Percentiles rank a stretch among this genome's conserved stretches.
Conservation (phyloP, 2,329 filamentous ascomycete species). For the Hypocreales sp. region DNA sequence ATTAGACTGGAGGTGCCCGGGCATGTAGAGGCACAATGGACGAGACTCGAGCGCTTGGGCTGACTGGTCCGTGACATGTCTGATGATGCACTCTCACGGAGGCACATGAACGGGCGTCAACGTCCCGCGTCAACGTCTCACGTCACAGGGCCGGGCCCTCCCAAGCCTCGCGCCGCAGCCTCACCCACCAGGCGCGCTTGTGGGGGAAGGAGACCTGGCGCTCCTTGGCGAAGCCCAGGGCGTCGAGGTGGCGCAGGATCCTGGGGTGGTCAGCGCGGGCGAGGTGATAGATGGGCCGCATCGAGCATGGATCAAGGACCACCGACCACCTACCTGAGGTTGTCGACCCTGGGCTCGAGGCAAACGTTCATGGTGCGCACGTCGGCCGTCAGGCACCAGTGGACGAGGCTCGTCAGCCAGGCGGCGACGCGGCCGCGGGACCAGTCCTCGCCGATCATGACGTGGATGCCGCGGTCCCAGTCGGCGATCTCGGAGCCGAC, state of each 20-base stretch:
- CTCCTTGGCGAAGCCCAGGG: constrained; percentile 72
- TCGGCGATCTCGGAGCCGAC: constrained; percentile 52
- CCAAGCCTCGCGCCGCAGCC: constrained; percentile 67
- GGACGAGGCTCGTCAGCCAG: constrained; percentile 79
- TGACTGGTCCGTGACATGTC: no score
- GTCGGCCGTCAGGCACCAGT: constrained; percentile 68
- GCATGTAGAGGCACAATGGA: no score
- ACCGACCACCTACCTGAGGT: constrained; percentile 50
- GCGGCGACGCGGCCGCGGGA: constrained; percentile 66
- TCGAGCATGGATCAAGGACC: background rate
- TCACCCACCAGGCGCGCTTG: constrained; percentile 81
- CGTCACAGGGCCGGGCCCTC: constrained; percentile 45
- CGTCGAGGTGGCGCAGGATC: constrained; percentile 45
- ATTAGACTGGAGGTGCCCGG: no score
- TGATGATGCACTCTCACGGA: no score
- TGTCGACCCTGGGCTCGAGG: constrained; percentile 84
- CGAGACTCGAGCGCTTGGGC: no score
- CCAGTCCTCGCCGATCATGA: constrained; percentile 83
- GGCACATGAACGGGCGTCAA: no score
- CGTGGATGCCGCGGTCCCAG: constrained; percentile 79
- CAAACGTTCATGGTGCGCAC: constrained; percentile 68
- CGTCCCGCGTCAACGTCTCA: no score
- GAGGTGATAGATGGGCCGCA: background rate
- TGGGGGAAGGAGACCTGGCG: constrained; percentile 77
- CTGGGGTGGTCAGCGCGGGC: constrained; percentile 2